A percentile compares a stretch with the other conserved stretches of the same genome.
Evolutionary conservation across 2,329 filamentous ascomycete genomes (phyloP).

Genomic region (Aureobasidium mangrovei): DNA sequence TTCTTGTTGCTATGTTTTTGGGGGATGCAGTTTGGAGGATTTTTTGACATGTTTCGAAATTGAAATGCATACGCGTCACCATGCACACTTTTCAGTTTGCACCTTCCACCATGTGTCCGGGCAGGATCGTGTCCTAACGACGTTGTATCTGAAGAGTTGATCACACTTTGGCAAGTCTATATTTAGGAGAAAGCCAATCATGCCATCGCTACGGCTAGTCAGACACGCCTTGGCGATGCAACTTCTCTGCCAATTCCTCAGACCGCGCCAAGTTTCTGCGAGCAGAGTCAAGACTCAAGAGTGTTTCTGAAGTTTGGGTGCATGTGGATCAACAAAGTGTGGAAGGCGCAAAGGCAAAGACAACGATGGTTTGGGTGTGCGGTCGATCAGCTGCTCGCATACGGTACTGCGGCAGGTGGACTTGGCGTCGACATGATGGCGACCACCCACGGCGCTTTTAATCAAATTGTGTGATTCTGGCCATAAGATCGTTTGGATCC

Average conservation of each 20-base stretch:
- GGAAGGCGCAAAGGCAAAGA: conserved; percentile 1
- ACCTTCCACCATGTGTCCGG: neutral
- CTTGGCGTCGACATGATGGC: neutral
- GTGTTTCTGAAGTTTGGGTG: neutral
- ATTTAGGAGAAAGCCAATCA: too few species aligned
- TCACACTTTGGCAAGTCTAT: too few species aligned
- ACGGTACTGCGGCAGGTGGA: neutral
- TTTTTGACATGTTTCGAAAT: neutral
- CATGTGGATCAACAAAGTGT: neutral
- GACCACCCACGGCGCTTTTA: neutral
- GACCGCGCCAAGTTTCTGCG: too few species aligned
- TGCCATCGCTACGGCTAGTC: too few species aligned
- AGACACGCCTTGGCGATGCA: too few species aligned
- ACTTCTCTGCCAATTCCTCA: too few species aligned
- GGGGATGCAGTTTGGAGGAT: neutral
- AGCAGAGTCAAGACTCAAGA: too few species aligned
- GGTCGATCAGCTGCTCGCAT: conserved; percentile 2
- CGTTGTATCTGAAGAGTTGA: neutral
- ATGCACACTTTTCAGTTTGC: neutral
- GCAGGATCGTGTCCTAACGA: neutral
- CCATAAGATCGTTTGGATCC: neutral
- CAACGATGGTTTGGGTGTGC: neutral
- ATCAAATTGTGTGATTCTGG: neutral
- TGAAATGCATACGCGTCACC: neutral
- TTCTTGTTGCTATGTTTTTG: conserved; percentile 12